Evolutionary conservation across 805 yeast species (phyloP), one percentile per base, ranked within the genome.

Genomic region (Saturnispora halmiae): DNA sequence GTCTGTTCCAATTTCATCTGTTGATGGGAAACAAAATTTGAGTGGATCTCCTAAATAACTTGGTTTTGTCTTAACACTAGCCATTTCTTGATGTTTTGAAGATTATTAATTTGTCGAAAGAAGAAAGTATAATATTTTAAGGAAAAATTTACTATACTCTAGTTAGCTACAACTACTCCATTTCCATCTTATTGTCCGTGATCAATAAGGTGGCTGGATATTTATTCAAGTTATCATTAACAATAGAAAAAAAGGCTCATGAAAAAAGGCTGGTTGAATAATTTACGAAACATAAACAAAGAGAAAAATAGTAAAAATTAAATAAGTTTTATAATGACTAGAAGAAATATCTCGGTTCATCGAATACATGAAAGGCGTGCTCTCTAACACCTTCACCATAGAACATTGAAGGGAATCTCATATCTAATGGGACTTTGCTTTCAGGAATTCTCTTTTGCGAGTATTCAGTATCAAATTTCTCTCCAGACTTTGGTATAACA

Each of bases 381-480:
- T 90, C 97, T 49, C 95, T 75, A 19, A 87, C 88, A 35, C 98
- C 98, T 24, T 83, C 88, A 9, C 95, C 96, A 48, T 75, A 69
- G 61, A 90, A 87, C 51, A 73, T 63, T 6, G 64, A 61, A 2
- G 97, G 97, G 75, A 87, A 86, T 51, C 83, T 69, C 52, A 78
- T 66, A 39, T 72, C 78, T 43, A 69, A 72, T 16, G 75, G 73
- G 15, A 84, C 79, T 18, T 69, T 65, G 4, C 56, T 53, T 57
- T 81, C 87, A 11, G 64, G 65, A 16, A 83, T 58, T 47, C 73
- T 73, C 38, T 69, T 63, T 53, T 56, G 58, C 1, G 61, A 54
- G 37, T 58, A 55, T 3, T 36, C 32, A 40, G 54, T 55, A 43
- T 56, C 58, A 32, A 16, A 29, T 19, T 27, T 19, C 19, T 47